phyloP scores from a whole-genome alignment of 768 basidiomycete species.

The Clathrus columnatus region DNA sequence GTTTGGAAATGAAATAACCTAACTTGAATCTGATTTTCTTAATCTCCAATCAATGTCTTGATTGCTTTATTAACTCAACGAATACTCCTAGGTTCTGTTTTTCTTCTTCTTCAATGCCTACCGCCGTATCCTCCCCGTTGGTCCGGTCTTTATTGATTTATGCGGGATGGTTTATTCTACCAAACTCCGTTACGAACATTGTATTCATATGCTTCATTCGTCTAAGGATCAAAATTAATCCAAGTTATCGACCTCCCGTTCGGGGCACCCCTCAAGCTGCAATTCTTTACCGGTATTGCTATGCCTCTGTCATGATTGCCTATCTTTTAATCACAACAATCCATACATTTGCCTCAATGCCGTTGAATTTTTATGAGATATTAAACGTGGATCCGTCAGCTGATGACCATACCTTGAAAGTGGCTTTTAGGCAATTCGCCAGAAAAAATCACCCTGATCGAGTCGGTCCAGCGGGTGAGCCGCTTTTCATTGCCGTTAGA shows the following conservation, averaged over 20 bases:
- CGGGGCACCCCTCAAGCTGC: conserved; percentile 3
- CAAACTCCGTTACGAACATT: conserved; percentile 2
- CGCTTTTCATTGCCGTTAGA: conserved; percentile 59
- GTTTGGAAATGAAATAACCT: neutral
- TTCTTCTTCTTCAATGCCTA: neutral
- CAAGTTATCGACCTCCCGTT: neutral
- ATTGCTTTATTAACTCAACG: neutral
- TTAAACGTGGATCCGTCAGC: conserved; percentile 54
- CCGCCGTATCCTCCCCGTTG: conserved; percentile 1
- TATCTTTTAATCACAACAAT: conserved; percentile 20
- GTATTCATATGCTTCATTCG: conserved; percentile 6
- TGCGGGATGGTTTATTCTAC: conserved; percentile 11
- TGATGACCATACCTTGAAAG: conserved; percentile 59
- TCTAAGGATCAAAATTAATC: neutral
- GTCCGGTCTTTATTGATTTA: conserved; percentile 9
- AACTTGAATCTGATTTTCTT: neutral
- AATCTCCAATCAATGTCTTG: neutral
- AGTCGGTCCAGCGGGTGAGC: conserved; percentile 46
- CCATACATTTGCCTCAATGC: conserved; percentile 37
- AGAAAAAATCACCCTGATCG: conserved; percentile 71
- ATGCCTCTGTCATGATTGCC: conserved; percentile 14
- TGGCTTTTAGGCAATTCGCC: conserved; percentile 69
- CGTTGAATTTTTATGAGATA: conserved; percentile 72
- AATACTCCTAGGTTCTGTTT: neutral
- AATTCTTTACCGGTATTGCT: conserved; percentile 12